Conservation (phyloP, 768 basidiomycete genomes). For the Rhodocollybia butyracea region DNA sequence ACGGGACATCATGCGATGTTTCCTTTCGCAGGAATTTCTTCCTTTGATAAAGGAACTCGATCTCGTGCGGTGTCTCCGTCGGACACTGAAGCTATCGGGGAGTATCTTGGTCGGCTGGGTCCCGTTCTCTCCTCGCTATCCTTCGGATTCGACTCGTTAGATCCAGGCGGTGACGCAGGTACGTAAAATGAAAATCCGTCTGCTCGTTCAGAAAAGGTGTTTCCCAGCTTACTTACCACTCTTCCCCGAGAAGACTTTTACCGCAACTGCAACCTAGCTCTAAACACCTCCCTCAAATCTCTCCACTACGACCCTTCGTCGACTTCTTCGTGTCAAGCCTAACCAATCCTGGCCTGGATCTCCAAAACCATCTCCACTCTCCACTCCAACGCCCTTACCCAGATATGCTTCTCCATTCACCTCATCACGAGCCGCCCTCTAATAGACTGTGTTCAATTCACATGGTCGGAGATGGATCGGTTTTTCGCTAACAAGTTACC, state of each 20-base stretch:
- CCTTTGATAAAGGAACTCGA: constrained; percentile 7
- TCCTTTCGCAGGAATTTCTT: not conserved
- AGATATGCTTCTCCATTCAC: constrained; percentile 1
- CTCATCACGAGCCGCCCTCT: not conserved
- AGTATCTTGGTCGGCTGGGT: constrained; percentile 1
- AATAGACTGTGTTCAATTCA: not conserved
- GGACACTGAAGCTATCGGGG: constrained; percentile 6
- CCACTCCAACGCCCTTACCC: not conserved
- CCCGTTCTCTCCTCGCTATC: not conserved
- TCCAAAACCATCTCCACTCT: not conserved
- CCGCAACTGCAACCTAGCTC: not conserved
- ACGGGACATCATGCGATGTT: constrained; percentile 8
- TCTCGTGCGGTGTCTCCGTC: constrained; percentile 7
- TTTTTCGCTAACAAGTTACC: no score
- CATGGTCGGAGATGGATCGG: constrained; percentile 1
- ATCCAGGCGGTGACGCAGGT: constrained; percentile 14
- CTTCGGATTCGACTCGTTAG: constrained; percentile 12
- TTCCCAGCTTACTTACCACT: not conserved
- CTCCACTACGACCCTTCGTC: not conserved
- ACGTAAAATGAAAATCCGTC: not conserved
- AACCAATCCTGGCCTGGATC: not conserved
- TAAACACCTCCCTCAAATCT: not conserved
- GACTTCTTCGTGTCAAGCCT: not conserved
- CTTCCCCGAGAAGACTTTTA: constrained; percentile 9
- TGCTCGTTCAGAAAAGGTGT: not conserved